Conservation (phyloP, 129 eudicot species). For the Sambucus nigra region DNA sequence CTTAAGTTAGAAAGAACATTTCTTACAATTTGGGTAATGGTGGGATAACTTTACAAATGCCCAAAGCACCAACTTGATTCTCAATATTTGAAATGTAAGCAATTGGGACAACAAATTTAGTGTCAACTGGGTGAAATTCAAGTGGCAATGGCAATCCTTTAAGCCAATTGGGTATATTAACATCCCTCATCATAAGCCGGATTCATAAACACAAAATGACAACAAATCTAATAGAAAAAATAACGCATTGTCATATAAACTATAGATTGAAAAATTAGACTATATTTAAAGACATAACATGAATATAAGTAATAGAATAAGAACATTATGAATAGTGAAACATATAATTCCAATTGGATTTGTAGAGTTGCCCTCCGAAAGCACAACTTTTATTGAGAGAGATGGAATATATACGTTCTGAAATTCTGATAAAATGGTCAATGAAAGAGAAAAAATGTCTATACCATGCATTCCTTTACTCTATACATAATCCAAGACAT, state of each 20-base stretch:
- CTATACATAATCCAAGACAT: too few relatives aligned
- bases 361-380: constrained; percentile 1
- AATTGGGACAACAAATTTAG: constrained; percentile 95
- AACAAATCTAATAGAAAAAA: background rate
- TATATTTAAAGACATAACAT: background rate
- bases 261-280: background rate
- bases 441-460: too few relatives aligned
- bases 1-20: constrained; percentile 56
- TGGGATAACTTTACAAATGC: constrained; percentile 91
- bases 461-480: too few relatives aligned
- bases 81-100: constrained; percentile 98
- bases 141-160: constrained; percentile 82
- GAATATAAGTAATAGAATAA: too few relatives aligned
- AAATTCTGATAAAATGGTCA: too few relatives aligned
- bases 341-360: constrained; percentile 10
- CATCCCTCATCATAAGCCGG: constrained; percentile 54
- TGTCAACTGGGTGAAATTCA: constrained; percentile 83
- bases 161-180: constrained; percentile 80
- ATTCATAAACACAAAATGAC: constrained; percentile 27
- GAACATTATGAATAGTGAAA: constrained; percentile 16
- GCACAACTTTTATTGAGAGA: too few relatives aligned
- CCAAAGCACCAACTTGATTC: constrained; percentile 91
- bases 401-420: too few relatives aligned
- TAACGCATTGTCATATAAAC: background rate
- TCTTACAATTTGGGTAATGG: constrained; percentile 83